Evolutionary conservation across 1,139 yeast genomes (phyloP).

Genomic region (Diutina catenulata): DNA sequence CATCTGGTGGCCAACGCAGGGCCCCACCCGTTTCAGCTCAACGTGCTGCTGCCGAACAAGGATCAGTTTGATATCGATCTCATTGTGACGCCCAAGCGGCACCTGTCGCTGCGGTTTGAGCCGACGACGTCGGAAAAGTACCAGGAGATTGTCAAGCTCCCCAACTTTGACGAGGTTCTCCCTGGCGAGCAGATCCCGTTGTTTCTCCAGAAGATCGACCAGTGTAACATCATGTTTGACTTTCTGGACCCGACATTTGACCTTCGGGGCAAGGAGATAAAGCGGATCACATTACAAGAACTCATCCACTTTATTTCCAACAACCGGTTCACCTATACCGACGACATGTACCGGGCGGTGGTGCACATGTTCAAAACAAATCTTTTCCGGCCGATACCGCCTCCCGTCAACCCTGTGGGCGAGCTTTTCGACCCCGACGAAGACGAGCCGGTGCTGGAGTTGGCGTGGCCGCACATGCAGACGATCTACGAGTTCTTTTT

Average conservation of each 20-base stretch:
- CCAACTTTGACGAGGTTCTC: slow-evolving; percentile 81
- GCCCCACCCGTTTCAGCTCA: slow-evolving; percentile 15
- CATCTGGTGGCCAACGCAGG: slow-evolving; percentile 8
- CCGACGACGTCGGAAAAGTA: slow-evolving; percentile 54
- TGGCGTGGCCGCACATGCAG: slow-evolving; percentile 99
- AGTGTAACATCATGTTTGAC: slow-evolving; percentile 90
- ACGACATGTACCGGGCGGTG: slow-evolving; percentile 81
- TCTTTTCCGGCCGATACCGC: slow-evolving; percentile 91
- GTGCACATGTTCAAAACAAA: slow-evolving; percentile 84
- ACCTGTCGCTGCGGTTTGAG: slow-evolving; percentile 87
- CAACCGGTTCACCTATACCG: slow-evolving; percentile 75
- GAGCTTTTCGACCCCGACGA: slow-evolving; percentile 97
- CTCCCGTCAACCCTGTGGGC: slow-evolving; percentile 95
- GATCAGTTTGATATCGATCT: slow-evolving; percentile 35
- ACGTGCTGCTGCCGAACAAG: slow-evolving; percentile 30
- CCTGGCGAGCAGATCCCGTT: slow-evolving; percentile 76
- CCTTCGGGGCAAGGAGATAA: slow-evolving; percentile 85
- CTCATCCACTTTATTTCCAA: slow-evolving; percentile 78
- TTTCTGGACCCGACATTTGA: slow-evolving; percentile 89
- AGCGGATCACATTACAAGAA: slow-evolving; percentile 77
- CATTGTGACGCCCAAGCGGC: slow-evolving; percentile 71
- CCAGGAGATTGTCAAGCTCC: slow-evolving; percentile 66
- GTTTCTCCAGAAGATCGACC: slow-evolving; percentile 81
- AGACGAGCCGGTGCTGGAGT: slow-evolving; percentile 93
- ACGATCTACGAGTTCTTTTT: slow-evolving; percentile 89